Evolutionary conservation across 805 yeast species (phyloP), one percentile per base, ranked within the genome.

Genomic region (Priceomyces fermenticarens): DNA sequence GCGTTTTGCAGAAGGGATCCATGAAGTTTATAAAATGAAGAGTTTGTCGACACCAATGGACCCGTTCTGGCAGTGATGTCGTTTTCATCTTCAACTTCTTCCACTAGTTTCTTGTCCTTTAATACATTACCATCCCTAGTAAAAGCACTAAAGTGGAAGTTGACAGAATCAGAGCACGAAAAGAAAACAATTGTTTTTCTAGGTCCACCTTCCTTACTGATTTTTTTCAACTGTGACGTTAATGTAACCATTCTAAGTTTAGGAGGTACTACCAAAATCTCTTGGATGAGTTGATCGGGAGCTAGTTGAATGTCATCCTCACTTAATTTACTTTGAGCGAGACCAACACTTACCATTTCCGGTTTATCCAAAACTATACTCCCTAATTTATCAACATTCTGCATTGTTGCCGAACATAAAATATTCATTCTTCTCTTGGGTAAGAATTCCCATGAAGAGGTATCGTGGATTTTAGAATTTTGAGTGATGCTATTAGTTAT

Each of bases 111-210:
- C 6, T 52, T 47, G 35, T 51, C 38, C 42, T 62, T 59, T 38
- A 59, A 50, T 36, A 61, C 50, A 47, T 58, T 47, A 3, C 88
- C 87, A 34, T 72, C 75, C 42, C 83, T 72, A 1, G 86, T 75
- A 50, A 95, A 80, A 0, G 81, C 84, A 35, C 79, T 76, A 61
- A 81, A 88, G 63, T 93, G 97, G 68, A 86, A 93, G 51, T 93
- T 90, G 15, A 95, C 98, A n/a, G 96, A 85, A 58, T 91, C 98
- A 0, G 98, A 81, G 66, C 99, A 91, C 10, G 97, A 85, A 48
- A 90, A 76, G 60, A 93, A 93, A 0, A 93, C 88, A 58, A 93
- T 83, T 1, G 88, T 80, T 47, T 86, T 76, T 23, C 17, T 32
- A 6, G 43, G 40, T 7, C 35, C 30, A 5, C 42, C 36, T 9